These are phyloP conservation scores for Mrakia gelida DNA, from an alignment of 768 basidiomycete genomes.

Conservation along the genomic window DNA sequence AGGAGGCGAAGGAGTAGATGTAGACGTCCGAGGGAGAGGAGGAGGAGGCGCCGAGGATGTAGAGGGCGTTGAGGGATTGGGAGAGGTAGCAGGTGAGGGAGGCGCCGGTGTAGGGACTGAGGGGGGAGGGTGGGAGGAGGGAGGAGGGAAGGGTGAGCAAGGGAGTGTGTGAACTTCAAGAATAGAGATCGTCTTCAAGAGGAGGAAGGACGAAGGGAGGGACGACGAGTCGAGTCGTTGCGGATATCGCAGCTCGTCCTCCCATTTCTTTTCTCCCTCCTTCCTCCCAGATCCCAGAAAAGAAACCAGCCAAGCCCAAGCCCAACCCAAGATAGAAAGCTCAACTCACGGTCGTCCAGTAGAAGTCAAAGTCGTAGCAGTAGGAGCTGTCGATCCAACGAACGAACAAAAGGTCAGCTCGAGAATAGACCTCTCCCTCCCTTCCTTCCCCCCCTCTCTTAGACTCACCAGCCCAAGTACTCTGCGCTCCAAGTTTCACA, in stretches of 20 bases:
- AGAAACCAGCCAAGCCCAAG: background rate
- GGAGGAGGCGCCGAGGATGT: conserved; percentile 23
- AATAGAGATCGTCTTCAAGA: background rate
- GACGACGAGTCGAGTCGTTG: conserved; percentile 40
- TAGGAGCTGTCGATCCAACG: conserved; percentile 46
- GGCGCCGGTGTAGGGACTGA: conserved; percentile 45
- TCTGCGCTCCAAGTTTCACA: conserved; percentile 69
- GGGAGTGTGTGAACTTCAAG: background rate
- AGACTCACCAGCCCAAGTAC: conserved; percentile 60
- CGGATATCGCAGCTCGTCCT: conserved; percentile 61
- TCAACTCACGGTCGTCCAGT: conserved; percentile 64
- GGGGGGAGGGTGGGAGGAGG: too few species aligned
- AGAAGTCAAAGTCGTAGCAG: conserved; percentile 64
- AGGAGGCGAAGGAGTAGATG: conserved; percentile 64
- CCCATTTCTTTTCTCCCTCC: conserved; percentile 44
- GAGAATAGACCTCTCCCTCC: background rate
- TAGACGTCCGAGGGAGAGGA: conserved; percentile 51
- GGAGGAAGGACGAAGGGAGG: background rate
- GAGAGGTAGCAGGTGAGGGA: conserved; percentile 44
- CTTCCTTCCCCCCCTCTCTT: conserved; percentile 26
- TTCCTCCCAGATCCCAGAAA: too few species aligned
- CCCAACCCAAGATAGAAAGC: background rate
- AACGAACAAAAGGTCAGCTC: background rate
- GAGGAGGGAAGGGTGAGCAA: background rate
- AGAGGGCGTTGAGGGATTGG: conserved; percentile 69